Base-by-base conservation (phyloP, 2,329 filamentous ascomycete genomes). In the Elsinoe perseae region DNA sequence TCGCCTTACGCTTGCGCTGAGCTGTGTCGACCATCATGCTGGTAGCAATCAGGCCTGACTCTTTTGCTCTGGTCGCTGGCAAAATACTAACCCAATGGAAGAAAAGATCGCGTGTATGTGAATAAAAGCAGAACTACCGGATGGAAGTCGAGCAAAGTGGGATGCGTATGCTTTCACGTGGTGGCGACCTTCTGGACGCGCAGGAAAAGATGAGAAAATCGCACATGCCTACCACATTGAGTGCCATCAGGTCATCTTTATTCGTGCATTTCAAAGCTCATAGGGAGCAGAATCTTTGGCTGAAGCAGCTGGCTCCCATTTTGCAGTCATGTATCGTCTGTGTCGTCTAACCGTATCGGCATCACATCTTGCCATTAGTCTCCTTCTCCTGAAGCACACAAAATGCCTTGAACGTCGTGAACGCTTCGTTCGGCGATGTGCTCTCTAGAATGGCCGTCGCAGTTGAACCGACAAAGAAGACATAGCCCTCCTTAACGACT, bases 341-440 rank as follows among this genome's bases (percentile, higher is more conserved):
- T 50, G 14, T 21, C 48, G 30, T 52, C 48, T 38, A 52, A 38
- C 23, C 20, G 25, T 38, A 8, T 21, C 20, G 5, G 7, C n/a
- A 32, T 32, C 30, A 56, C 53, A 56, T 56, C 53, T 56, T 56
- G 14, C 53, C 53, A 20, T 56, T 56, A 4, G 53, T 56, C 55
- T 73, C 71, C 63, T 74, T 71, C 20, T 72, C 75, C 10, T 83
- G 81, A 59, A 95, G 77, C 75, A 96, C 91, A 66, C 90, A 95
- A 69, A 95, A 96, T 0, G 92, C 93, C 75, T 91, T 93, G 77
- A 95, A 98, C 0, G 87, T 91, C 23, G 86, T 86, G 62, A 97
- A 86, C 56, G 86, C 82, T 57, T 89, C 85, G 23, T 82, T 82
- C 10, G 53, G 38, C 0, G 72, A 72, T 12, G 71, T 74, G 59